Conservation (phyloP, 2,329 filamentous ascomycete genomes). For the Alternaria longipes region DNA sequence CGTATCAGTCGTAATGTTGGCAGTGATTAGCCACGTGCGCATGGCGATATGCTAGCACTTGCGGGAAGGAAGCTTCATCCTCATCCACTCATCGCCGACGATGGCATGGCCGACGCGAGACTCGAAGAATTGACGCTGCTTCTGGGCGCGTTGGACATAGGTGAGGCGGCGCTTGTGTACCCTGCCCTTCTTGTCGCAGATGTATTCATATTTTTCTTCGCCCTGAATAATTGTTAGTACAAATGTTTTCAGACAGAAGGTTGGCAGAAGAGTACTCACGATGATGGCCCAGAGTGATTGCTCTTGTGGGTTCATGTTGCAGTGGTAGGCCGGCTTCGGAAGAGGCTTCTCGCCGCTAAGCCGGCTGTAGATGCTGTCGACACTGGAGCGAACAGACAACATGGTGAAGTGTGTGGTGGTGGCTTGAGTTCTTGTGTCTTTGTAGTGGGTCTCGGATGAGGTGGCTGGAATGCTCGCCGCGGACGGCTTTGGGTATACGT, state of each 20-base stretch:
- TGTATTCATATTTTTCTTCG: slow-evolving; percentile 26
- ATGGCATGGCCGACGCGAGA: slow-evolving; percentile 29
- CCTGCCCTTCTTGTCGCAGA: slow-evolving; percentile 20
- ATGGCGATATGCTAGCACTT: slow-evolving; percentile 11
- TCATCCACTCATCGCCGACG: slow-evolving; percentile 37
- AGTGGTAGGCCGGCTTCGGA: slow-evolving; percentile 30
- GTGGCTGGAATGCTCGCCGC: slow-evolving; percentile 9
- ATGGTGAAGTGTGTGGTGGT: slow-evolving; percentile 17
- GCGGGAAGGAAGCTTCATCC: slow-evolving; percentile 25
- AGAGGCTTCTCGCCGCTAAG: slow-evolving; percentile 29
- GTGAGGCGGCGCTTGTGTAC: slow-evolving; percentile 26
- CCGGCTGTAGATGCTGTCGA: slow-evolving; percentile 21
- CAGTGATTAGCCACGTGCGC: neutral
- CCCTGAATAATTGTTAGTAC: slow-evolving; percentile 22
- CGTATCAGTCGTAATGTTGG: slow-evolving; percentile 1
- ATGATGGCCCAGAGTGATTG: slow-evolving; percentile 28
- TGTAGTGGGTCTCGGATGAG: neutral
- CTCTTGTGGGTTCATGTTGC: slow-evolving; percentile 34
- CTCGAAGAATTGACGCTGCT: slow-evolving; percentile 31
- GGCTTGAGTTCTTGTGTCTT: neutral
- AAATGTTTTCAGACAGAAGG: neutral
- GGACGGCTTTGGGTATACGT: slow-evolving; percentile 10
- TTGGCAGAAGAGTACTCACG: slow-evolving; percentile 13
- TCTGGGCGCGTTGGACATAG: slow-evolving; percentile 19
- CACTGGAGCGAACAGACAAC: slow-evolving; percentile 22